Base-by-base conservation (phyloP, 768 basidiomycete genomes). In the Podaxis carcinomalis region DNA sequence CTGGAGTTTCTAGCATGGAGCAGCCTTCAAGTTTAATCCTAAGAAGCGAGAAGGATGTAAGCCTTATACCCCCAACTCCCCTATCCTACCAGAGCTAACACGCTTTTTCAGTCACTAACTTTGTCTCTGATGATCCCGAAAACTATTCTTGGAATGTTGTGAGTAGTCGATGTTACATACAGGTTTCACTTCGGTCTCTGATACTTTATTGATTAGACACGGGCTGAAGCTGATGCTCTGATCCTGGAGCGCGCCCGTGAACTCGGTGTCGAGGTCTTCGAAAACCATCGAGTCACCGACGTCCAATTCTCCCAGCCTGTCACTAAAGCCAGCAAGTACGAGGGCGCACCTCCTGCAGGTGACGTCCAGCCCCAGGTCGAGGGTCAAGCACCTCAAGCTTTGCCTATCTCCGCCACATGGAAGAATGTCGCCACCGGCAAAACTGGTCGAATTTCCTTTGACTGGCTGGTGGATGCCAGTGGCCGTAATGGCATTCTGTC, bases 131-230 rank as follows among this genome's bases (percentile, higher is more conserved):
- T 11, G 80, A 83, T 57, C 75, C 75, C 7, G 64, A 67, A 1
- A 83, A 83, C 58, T 71, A 70, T 59, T 75, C 85, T 3, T 86
- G 84, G 84, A 86, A 86, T 63, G 81, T 85, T 61, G 81, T 81
- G 62, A 62, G 79, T 74, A 13, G 13, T 25, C 21, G 21, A 40
- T 25, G 10, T 40, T 47, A 7, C 19, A 14, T 47, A 23, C 32
- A 25, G 28, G n/a, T 28, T 54, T 16, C 42, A 39, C 47, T 28
- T 50, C 25, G 51, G 16, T 28, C 27, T 42, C 53, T 59, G 37
- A 28, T 51, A 23, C 16, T 36, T 32, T 21, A n/a, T 37, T 49
- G 55, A 9, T 57, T 50, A 82, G 81, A 70, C 78, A 42, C 79
- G 85, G 36, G 73, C 83, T 1, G 81, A 84, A 63, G 81, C 81